Conservation (phyloP, 2,329 filamentous ascomycete genomes). For the Ascochyta lentis region DNA sequence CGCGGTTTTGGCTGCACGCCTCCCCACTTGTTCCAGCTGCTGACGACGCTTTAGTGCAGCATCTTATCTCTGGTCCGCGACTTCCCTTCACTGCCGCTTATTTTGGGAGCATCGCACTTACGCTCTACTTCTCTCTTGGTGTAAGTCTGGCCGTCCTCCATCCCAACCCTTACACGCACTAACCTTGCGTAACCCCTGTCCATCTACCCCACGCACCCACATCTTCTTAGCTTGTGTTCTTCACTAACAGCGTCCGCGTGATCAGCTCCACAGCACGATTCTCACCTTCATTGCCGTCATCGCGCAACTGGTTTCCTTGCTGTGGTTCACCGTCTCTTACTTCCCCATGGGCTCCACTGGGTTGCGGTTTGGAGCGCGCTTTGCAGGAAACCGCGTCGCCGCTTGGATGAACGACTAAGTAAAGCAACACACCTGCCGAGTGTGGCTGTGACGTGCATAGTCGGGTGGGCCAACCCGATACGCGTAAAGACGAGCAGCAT, state of each 20-base stretch:
- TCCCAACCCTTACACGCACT: slow-evolving; percentile 22
- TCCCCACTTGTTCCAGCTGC: slow-evolving; percentile 15
- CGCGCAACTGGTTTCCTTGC: slow-evolving; percentile 79
- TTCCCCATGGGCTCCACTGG: slow-evolving; percentile 96
- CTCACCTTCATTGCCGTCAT: slow-evolving; percentile 86
- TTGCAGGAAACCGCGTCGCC: slow-evolving; percentile 82
- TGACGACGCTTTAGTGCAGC: slow-evolving; percentile 61
- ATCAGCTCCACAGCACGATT: slow-evolving; percentile 74
- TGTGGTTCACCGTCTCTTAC: slow-evolving; percentile 97
- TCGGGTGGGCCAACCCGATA: background rate
- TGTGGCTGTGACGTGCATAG: slow-evolving; percentile 3
- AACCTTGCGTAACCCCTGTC: slow-evolving; percentile 34
- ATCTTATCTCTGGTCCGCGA: slow-evolving; percentile 82
- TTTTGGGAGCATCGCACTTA: slow-evolving; percentile 89
- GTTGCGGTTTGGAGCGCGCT: slow-evolving; percentile 82
- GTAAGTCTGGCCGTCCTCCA: slow-evolving; percentile 64
- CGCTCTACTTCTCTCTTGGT: slow-evolving; percentile 89
- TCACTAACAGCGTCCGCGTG: slow-evolving; percentile 48
- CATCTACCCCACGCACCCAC: slow-evolving; percentile 30
- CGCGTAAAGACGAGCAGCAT: slow-evolving; percentile 3
- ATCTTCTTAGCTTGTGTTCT: slow-evolving; percentile 29
- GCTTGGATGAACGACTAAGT: slow-evolving; percentile 82
- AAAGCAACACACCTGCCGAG: background rate
- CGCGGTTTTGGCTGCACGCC: slow-evolving; percentile 18
- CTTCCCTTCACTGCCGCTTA: slow-evolving; percentile 93